Evolutionary conservation across 176 grass and related monocot species (phyloP).

Genomic region (Carex cristatella): DNA sequence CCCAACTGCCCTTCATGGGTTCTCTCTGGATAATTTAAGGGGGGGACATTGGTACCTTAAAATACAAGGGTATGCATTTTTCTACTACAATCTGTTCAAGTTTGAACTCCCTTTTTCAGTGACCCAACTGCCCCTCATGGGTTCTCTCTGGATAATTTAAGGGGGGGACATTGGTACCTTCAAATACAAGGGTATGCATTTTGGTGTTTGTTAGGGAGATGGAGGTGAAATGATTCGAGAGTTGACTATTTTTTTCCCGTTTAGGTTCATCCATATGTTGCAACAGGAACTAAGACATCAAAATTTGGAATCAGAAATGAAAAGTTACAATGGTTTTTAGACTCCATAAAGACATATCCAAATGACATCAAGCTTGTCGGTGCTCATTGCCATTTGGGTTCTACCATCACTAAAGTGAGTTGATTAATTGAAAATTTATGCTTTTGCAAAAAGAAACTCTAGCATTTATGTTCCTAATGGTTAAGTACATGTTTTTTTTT

Average conservation of each 20-base stretch:
- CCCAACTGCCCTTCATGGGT: background rate
- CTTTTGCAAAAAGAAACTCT: background rate
- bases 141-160: background rate
- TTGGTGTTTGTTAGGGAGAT: background rate
- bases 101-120: background rate
- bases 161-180: background rate
- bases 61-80: background rate
- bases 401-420: conserved; percentile 91
- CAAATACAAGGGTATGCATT: background rate
- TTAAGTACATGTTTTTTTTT: background rate
- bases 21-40: background rate
- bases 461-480: background rate
- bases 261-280: conserved; percentile 98
- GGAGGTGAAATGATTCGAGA: background rate
- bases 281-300: conserved; percentile 96
- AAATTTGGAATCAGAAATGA: conserved; percentile 98
- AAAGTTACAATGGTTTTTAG: conserved; percentile 96
- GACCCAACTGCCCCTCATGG: background rate
- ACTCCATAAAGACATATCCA: conserved; percentile 68
- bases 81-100: background rate
- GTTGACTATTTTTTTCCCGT: background rate
- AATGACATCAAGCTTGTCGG: conserved; percentile 86
- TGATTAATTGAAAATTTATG: background rate
- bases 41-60: background rate
- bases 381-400: conserved; percentile 92